Evolutionary conservation across 495 filamentous ascomycete species (phyloP).

Genomic region (Hypoxylon trugodes): DNA sequence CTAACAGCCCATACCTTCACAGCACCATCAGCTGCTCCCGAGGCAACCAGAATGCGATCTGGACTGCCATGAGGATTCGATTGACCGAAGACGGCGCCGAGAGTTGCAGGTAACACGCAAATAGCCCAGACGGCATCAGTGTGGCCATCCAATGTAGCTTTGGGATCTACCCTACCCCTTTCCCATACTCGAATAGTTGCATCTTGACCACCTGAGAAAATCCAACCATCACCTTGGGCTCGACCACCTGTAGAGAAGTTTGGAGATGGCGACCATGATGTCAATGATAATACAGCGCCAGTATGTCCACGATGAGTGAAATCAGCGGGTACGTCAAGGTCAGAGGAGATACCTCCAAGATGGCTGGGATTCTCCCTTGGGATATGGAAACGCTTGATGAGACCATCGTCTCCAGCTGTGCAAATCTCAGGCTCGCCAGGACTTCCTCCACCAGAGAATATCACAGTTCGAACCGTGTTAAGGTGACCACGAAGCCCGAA

Average conservation of each 20-base stretch:
- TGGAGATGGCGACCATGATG: constrained; percentile 83
- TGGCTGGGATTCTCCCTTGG: constrained; percentile 72
- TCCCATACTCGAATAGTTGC: constrained; percentile 95
- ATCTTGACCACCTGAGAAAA: constrained; percentile 97
- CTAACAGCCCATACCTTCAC: constrained; percentile 95
- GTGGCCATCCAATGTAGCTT: constrained; percentile 93
- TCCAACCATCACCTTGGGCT: constrained; percentile 89
- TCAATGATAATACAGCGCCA: constrained; percentile 86
- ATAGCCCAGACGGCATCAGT: constrained; percentile 96
- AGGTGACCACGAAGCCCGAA: constrained; percentile 93
- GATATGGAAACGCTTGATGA: constrained; percentile 96
- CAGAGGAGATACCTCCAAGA: constrained; percentile 64
- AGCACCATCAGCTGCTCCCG: constrained; percentile 88
- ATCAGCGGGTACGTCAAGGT: constrained; percentile 89
- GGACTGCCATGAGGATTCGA: constrained; percentile 73
- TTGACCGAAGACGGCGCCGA: constrained; percentile 78
- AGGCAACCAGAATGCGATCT: constrained; percentile 89
- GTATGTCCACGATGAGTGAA: constrained; percentile 94
- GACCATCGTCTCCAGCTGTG: constrained; percentile 93
- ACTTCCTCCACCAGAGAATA: constrained; percentile 95
- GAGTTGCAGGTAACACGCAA: constrained; percentile 88
- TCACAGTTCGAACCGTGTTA: constrained; percentile 89
- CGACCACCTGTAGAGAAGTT: constrained; percentile 89
- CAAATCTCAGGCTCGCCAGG: constrained; percentile 96
- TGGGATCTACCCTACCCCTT: constrained; percentile 89